phyloP scores from a whole-genome alignment of 345 rosid genomes.

The Acer campestre region DNA sequence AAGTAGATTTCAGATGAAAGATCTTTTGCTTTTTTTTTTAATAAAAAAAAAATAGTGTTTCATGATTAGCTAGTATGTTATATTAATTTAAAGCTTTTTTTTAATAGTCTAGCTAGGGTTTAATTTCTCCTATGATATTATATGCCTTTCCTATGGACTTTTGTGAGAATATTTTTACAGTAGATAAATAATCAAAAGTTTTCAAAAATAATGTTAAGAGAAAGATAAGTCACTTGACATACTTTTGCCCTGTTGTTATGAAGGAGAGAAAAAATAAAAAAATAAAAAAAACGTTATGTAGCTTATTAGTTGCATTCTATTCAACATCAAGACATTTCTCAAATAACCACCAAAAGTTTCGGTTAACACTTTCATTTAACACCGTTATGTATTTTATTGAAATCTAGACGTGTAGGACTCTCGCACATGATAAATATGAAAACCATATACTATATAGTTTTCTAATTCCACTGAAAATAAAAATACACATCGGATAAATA shows the following conservation, averaged over 20 bases:
- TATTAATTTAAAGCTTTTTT: conserved; percentile 14
- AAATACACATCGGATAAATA: not conserved
- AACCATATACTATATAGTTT: not conserved
- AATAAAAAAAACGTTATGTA: too few species aligned
- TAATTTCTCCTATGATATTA: not conserved
- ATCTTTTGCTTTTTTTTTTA: conserved; percentile 12
- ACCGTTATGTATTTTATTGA: too few species aligned
- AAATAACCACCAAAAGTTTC: too few species aligned
- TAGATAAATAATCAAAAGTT: not conserved
- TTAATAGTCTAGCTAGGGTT: not conserved
- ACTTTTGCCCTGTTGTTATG: too few species aligned
- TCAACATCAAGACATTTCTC: too few species aligned
- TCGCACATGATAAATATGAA: not conserved
- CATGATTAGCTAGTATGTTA: conserved; percentile 22
- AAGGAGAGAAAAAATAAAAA: too few species aligned
- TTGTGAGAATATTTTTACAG: conserved; percentile 13
- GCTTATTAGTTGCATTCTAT: too few species aligned
- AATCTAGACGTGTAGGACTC: too few species aligned
- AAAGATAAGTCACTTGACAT: not conserved
- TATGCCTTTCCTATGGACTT: conserved; percentile 2
- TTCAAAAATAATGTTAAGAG: not conserved
- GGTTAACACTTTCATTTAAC: too few species aligned
- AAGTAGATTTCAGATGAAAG: conserved; percentile 19
- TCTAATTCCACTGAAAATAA: conserved; percentile 4
- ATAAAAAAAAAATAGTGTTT: conserved; percentile 6